Evolutionary conservation across 78 protist species (phyloP).

Genomic region (Thecamonas trahens): DNA sequence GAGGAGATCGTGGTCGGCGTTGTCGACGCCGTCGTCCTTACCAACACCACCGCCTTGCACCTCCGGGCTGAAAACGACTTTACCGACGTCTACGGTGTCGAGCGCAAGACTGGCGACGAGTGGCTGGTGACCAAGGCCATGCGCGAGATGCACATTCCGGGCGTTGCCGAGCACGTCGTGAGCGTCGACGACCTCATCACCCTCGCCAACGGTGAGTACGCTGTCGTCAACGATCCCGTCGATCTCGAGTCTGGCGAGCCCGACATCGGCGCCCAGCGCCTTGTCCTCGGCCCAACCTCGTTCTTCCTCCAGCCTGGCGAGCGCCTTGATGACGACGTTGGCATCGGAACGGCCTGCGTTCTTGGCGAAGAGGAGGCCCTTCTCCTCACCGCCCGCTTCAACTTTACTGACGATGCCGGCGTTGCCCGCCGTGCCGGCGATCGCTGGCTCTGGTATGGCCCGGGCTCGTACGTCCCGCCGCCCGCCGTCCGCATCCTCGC

Average conservation of each 20-base stretch:
- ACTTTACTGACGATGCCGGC: slow-evolving; percentile 8
- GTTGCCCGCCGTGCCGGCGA: slow-evolving; percentile 21
- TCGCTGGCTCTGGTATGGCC: slow-evolving; percentile 19
- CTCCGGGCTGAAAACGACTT: slow-evolving; percentile 30
- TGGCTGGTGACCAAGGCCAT: slow-evolving; percentile 38
- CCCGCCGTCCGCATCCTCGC: slow-evolving; percentile 11
- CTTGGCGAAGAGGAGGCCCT: slow-evolving; percentile 23
- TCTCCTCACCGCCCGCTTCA: slow-evolving; percentile 11
- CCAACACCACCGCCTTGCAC: slow-evolving; percentile 31
- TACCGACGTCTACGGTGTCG: slow-evolving; percentile 25
- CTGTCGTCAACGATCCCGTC: slow-evolving; percentile 39
- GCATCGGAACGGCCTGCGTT: slow-evolving; percentile 4
- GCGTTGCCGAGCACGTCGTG: slow-evolving; percentile 28
- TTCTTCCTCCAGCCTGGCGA: slow-evolving; percentile 66
- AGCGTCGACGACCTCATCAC: neutral
- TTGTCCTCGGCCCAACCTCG: slow-evolving; percentile 14
- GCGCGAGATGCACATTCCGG: slow-evolving; percentile 30
- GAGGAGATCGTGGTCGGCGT: slow-evolving; percentile 26
- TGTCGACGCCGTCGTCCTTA: slow-evolving; percentile 25
- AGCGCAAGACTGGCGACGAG: slow-evolving; percentile 39
- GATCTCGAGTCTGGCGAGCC: too few species aligned
- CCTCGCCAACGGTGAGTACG: slow-evolving; percentile 28
- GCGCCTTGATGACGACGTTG: slow-evolving; percentile 33
- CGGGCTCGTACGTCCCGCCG: slow-evolving; percentile 28
- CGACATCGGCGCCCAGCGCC: slow-evolving; percentile 9